A percentile compares a stretch with the other conserved stretches of the same genome.
Evolutionary conservation across 2,329 filamentous ascomycete species (phyloP).

Genomic region (Diaporthe destruens): DNA sequence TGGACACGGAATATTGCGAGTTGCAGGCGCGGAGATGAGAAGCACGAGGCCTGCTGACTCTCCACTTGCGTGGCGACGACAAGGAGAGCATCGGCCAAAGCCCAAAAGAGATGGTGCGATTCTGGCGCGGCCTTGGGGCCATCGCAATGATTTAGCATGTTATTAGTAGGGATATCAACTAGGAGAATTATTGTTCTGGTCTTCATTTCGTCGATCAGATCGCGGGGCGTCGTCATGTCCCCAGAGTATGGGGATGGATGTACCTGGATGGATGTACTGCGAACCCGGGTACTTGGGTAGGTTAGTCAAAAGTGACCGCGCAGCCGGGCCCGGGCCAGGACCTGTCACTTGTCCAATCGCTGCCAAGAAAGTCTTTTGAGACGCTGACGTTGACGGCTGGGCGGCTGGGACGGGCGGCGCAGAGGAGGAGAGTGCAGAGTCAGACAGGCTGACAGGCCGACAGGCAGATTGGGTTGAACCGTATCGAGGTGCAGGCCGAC

Average conservation of each 20-base stretch:
- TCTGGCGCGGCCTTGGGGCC: background rate
- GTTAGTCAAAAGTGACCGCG: too few relatives aligned
- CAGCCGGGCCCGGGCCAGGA: background rate
- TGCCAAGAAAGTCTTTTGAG: background rate
- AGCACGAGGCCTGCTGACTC: slow-evolving; percentile 9
- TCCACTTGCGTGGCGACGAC: slow-evolving; percentile 29
- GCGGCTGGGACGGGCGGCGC: slow-evolving; percentile 17
- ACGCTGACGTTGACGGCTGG: background rate
- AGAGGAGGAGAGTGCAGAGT: background rate
- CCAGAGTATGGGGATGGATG: too few relatives aligned
- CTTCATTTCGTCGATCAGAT: slow-evolving; percentile 21
- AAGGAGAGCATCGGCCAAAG: background rate
- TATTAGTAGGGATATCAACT: background rate
- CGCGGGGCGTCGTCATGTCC: slow-evolving; percentile 13
- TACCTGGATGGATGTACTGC: too few relatives aligned
- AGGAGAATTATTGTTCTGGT: slow-evolving; percentile 16
- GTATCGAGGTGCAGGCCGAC: slow-evolving; percentile 1
- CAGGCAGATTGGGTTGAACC: too few relatives aligned
- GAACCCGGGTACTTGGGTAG: too few relatives aligned
- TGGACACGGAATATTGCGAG: slow-evolving; percentile 24
- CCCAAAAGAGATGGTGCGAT: slow-evolving; percentile 37
- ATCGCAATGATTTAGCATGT: slow-evolving; percentile 23
- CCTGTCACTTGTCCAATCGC: background rate
- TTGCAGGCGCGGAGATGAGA: slow-evolving; percentile 28
- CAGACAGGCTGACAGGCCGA: background rate